Evolutionary conservation across 805 yeast species (phyloP).

Genomic region (Tetrapisispora namnaoensis): DNA sequence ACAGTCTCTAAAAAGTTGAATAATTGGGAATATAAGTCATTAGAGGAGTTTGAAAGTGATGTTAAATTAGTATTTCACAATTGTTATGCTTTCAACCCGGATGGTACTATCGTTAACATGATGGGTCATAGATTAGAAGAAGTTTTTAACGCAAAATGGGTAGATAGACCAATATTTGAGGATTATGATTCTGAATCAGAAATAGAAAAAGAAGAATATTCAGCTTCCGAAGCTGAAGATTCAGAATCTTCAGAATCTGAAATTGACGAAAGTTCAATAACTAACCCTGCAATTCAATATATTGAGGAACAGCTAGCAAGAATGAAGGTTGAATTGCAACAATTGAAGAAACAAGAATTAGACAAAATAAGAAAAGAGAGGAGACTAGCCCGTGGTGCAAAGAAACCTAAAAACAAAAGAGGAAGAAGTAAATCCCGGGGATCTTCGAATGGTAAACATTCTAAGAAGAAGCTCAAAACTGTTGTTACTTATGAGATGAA

Average conservation of each 20-base stretch:
- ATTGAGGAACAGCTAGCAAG: slow-evolving; percentile 77
- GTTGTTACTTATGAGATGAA: slow-evolving; percentile 90
- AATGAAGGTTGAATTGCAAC: slow-evolving; percentile 77
- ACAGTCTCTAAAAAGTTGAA: slow-evolving; percentile 72
- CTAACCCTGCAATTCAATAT: slow-evolving; percentile 83
- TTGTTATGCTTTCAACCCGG: slow-evolving; percentile 90
- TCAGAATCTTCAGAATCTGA: slow-evolving; percentile 31
- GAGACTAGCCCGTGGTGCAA: slow-evolving; percentile 28
- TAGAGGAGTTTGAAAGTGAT: slow-evolving; percentile 79
- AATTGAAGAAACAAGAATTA: slow-evolving; percentile 68
- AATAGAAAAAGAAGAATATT: slow-evolving; percentile 31
- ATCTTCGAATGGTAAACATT: slow-evolving; percentile 6
- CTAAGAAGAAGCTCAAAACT: slow-evolving; percentile 25
- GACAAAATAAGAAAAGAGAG: slow-evolving; percentile 58
- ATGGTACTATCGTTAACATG: slow-evolving; percentile 89
- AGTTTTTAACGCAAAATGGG: slow-evolving; percentile 81
- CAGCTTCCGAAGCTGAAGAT: slow-evolving; percentile 25
- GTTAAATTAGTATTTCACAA: slow-evolving; percentile 75
- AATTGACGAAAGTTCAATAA: slow-evolving; percentile 51
- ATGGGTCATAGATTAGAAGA: slow-evolving; percentile 91
- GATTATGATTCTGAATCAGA: slow-evolving; percentile 38
- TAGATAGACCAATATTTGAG: slow-evolving; percentile 67
- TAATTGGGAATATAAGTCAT: slow-evolving; percentile 81
- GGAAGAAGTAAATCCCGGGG: slow-evolving; percentile 36
- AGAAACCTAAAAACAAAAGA: slow-evolving; percentile 19